phyloP scores from a whole-genome alignment of 1,284 basidiomycete genomes.

The Vanrija sp. region DNA sequence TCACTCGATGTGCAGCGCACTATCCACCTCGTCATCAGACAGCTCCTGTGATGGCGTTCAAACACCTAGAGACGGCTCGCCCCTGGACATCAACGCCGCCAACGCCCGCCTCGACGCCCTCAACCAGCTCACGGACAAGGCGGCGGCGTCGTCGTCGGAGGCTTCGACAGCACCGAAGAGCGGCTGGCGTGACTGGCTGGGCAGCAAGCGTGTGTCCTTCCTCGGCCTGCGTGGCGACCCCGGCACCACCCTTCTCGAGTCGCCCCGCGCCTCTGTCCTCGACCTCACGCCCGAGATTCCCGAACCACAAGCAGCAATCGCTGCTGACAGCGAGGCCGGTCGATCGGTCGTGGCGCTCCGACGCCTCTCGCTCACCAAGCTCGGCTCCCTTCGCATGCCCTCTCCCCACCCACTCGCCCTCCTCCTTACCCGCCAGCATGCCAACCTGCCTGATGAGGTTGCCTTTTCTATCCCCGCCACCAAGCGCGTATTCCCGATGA shows the following conservation, averaged over 20 bases:
- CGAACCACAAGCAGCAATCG: not conserved
- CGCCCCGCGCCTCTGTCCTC: slow-evolving; percentile 5
- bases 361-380: slow-evolving; percentile 32
- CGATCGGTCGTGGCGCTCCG: slow-evolving; percentile 29
- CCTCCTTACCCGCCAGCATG: slow-evolving; percentile 29
- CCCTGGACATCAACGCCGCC: slow-evolving; percentile 12
- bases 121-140: slow-evolving; percentile 9
- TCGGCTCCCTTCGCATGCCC: slow-evolving; percentile 33
- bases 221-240: slow-evolving; percentile 10
- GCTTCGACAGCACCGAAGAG: slow-evolving; percentile 2
- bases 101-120: slow-evolving; percentile 12
- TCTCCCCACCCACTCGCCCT: slow-evolving; percentile 42
- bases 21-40: slow-evolving; percentile 18
- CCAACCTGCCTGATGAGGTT: slow-evolving; percentile 39
- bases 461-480: slow-evolving; percentile 37
- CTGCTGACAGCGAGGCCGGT: slow-evolving; percentile 7
- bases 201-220: slow-evolving; percentile 11
- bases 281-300: slow-evolving; percentile 6
- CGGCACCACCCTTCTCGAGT: slow-evolving; percentile 7
- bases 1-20: slow-evolving; percentile 27
- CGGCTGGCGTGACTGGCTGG: slow-evolving; percentile 18
- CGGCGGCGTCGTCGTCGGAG: slow-evolving; percentile 8
- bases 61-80: slow-evolving; percentile 27
- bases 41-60: slow-evolving; percentile 30
- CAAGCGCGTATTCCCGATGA: slow-evolving; percentile 37